Conservation (phyloP, 169 alveolate species). For the Cryptosporidium sp. region DNA sequence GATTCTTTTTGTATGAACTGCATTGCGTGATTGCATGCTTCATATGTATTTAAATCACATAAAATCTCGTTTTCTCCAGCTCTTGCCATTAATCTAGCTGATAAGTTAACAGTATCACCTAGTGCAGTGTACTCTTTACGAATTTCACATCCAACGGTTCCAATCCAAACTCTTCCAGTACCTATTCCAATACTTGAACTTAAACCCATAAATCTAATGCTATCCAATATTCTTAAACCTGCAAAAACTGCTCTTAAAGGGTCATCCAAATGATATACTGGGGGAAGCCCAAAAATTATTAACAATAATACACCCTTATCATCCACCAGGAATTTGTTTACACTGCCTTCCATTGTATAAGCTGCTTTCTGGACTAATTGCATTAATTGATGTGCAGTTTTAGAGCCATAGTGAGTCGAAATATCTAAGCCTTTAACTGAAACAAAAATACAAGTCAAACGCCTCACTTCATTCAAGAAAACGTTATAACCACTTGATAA, state of each 20-base stretch:
- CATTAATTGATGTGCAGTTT: slow-evolving; percentile 79
- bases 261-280: slow-evolving; percentile 86
- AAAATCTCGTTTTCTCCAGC: slow-evolving; percentile 80
- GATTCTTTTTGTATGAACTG: slow-evolving; percentile 80
- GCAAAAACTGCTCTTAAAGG: slow-evolving; percentile 84
- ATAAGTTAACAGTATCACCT: slow-evolving; percentile 85
- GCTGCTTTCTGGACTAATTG: slow-evolving; percentile 80
- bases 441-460: slow-evolving; percentile 82
- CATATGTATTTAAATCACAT: slow-evolving; percentile 80
- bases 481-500: slow-evolving; percentile 82
- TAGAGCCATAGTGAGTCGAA: slow-evolving; percentile 77
- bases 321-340: slow-evolving; percentile 85
- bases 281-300: slow-evolving; percentile 87
- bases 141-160: slow-evolving; percentile 85
- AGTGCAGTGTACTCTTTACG: slow-evolving; percentile 86
- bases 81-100: slow-evolving; percentile 85
- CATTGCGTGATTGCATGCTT: slow-evolving; percentile 79
- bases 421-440: slow-evolving; percentile 83
- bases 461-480: slow-evolving; percentile 85
- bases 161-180: slow-evolving; percentile 88
- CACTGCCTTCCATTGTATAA: slow-evolving; percentile 82
- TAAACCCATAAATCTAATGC: slow-evolving; percentile 80
- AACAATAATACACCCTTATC: slow-evolving; percentile 86
- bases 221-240: slow-evolving; percentile 81
- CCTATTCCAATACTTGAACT: slow-evolving; percentile 85